Base-by-base conservation (phyloP, 352 stramenopile species). In the Phytophthora colocasiae region DNA sequence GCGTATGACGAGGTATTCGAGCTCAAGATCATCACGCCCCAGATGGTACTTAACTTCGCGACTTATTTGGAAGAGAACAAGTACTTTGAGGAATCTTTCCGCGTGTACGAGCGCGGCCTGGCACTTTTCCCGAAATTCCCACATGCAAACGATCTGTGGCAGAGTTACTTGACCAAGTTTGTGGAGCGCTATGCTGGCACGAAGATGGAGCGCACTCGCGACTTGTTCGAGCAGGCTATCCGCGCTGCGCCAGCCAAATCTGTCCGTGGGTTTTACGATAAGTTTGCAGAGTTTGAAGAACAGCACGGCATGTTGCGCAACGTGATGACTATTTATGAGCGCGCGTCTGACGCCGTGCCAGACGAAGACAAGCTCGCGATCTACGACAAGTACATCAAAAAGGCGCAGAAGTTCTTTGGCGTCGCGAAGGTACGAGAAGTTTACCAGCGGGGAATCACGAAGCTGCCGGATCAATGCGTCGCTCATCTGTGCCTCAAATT, bases 21-120 rank as follows among this genome's bases (percentile, higher is more conserved):
- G 71, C 81, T 99, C 29, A 97, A 97, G 64, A 92, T 99, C 27
- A 96, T 97, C 31, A 99, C 98, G 36, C 88, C 96, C 2, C 83
- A 96, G 50, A 99, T 99, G 81, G 87, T 99, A 26, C 77, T 99
- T 6, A 99, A 99, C 77, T 99, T 97, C 78, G 97, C 96, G 0
- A 71, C 83, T 0, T 99, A 98, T 62, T 81, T 99, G 45, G 91
- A 98, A 49, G 98, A 99, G 59, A 87, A 98, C 66, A 96, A 98
- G 63, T 99, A 98, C 70, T 99, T 99, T 69, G 96, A 98, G 66
- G 95, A 98, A 36, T 87, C 89, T 3, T 98, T 98, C 68, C 80
- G 88, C 10, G 95, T 96, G 7, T 99, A 97, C 71, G 97, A 99
- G 81, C 85, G 83, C 4, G 87, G 85, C 0, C 34, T 96, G 19